Conservation (phyloP, 768 basidiomycete species). For the Chalciporus pseudorubinellus region DNA sequence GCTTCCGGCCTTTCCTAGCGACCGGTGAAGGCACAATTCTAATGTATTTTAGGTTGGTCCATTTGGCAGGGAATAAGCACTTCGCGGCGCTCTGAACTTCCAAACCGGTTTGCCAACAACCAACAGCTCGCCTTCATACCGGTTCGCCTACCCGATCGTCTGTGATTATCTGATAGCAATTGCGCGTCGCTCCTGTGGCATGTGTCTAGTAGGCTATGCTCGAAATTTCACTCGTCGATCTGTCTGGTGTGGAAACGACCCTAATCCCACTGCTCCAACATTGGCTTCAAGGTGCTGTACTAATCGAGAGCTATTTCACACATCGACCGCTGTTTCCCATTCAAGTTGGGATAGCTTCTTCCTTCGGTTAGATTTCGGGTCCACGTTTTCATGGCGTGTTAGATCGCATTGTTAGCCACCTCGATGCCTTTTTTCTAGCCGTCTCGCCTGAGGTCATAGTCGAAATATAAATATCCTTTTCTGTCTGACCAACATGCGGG, state of each 20-base stretch:
- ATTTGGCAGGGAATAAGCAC: background rate
- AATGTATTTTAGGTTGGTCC: background rate
- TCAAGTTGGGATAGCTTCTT: background rate
- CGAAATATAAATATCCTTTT: background rate
- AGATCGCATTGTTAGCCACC: background rate
- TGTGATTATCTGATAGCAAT: too few species aligned
- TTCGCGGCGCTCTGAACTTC: too few species aligned
- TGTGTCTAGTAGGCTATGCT: too few species aligned
- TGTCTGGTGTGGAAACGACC: too few species aligned
- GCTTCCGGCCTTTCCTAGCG: background rate
- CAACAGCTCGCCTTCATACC: background rate
- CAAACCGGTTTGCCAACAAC: background rate
- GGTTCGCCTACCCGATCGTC: background rate
- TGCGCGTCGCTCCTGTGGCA: too few species aligned
- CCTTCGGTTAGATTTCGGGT: conserved; percentile 5
- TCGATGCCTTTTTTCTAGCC: background rate
- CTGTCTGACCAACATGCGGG: background rate
- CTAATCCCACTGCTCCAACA: too few species aligned
- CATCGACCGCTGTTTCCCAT: conserved; percentile 3
- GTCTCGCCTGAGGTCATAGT: background rate
- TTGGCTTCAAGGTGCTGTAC: conserved; percentile 1
- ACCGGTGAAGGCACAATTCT: too few species aligned
- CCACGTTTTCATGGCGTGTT: conserved; percentile 17
- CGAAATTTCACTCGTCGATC: too few species aligned
- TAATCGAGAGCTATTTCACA: background rate